Evolutionary conservation across 2,329 filamentous ascomycete genomes (phyloP).

Genomic region (Ophioceras dolichostomum): DNA sequence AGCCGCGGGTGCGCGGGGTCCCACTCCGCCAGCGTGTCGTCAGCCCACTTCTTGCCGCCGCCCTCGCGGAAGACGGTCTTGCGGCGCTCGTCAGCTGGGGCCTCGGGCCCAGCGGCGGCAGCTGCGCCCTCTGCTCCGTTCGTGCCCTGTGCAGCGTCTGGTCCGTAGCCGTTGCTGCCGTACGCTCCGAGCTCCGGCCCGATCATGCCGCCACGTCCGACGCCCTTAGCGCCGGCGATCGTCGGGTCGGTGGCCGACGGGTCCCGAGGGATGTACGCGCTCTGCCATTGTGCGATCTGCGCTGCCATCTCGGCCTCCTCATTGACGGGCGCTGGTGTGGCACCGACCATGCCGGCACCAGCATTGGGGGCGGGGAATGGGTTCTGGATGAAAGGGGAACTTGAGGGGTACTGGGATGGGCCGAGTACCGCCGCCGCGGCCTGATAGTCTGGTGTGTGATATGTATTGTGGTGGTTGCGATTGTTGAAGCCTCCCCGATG

Average conservation of each 20-base stretch:
- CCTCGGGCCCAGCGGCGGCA: constrained; percentile 26
- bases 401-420: too few species aligned
- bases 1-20: constrained; percentile 88
- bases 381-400: constrained; percentile 64
- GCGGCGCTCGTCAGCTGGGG: constrained; percentile 47
- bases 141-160: constrained; percentile 12
- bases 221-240: neutral
- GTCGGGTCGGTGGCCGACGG: constrained; percentile 5
- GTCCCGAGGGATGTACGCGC: constrained; percentile 64
- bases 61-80: constrained; percentile 84
- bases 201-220: neutral
- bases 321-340: constrained; percentile 35
- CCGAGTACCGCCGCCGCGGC: constrained; percentile 15
- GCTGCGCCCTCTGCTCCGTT: constrained; percentile 13
- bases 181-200: constrained; percentile 12
- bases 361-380: constrained; percentile 57
- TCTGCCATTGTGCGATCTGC: constrained; percentile 91
- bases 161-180: too few species aligned
- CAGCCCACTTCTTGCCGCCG: constrained; percentile 87
- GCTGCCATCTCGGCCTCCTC: constrained; percentile 60
- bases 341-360: constrained; percentile 14
- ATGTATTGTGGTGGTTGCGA: constrained; percentile 8
- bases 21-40: constrained; percentile 84
- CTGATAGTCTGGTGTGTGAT: too few species aligned
- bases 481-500: constrained; percentile 6